phyloP scores from a whole-genome alignment of 2,329 filamentous ascomycete genomes.

The Aspergillus fructus region DNA sequence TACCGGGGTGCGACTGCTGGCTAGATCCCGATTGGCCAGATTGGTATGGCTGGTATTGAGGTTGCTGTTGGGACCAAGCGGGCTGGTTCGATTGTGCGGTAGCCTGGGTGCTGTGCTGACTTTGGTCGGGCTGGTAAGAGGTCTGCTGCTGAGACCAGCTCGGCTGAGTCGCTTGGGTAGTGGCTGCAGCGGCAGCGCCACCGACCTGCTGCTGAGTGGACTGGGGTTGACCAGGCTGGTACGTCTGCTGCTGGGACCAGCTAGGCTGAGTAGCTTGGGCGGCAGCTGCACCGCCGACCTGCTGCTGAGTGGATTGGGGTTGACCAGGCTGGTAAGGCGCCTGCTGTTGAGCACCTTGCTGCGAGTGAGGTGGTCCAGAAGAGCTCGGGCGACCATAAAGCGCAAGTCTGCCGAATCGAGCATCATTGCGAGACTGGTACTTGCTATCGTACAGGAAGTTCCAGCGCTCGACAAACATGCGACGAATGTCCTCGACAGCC shows the following conservation, averaged over 20 bases:
- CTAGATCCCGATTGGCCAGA: conserved; percentile 6
- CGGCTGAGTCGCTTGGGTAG: too few relatives aligned
- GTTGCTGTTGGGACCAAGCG: background rate
- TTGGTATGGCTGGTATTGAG: background rate
- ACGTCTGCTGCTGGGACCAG: too few relatives aligned
- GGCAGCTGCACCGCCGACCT: background rate
- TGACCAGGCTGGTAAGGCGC: conserved; percentile 11
- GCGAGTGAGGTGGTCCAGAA: conserved; percentile 11
- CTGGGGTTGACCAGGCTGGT: too few relatives aligned
- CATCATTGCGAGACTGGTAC: conserved; percentile 61
- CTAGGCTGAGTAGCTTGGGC: too few relatives aligned
- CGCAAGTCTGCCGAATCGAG: conserved; percentile 46
- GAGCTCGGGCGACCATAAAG: conserved; percentile 35
- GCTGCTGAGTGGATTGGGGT: background rate
- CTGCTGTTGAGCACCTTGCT: conserved; percentile 13
- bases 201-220: too few relatives aligned
- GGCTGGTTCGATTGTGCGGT: background rate
- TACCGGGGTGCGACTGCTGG: background rate
- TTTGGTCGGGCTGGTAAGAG: background rate
- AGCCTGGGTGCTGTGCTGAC: background rate
- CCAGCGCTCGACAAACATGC: conserved; percentile 84
- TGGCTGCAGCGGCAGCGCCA: too few relatives aligned
- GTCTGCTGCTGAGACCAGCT: too few relatives aligned
- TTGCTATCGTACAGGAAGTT: conserved; percentile 88
- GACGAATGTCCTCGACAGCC: conserved; percentile 70